phyloP scores from a whole-genome alignment of 345 rosid species.

The Salix caprea region DNA sequence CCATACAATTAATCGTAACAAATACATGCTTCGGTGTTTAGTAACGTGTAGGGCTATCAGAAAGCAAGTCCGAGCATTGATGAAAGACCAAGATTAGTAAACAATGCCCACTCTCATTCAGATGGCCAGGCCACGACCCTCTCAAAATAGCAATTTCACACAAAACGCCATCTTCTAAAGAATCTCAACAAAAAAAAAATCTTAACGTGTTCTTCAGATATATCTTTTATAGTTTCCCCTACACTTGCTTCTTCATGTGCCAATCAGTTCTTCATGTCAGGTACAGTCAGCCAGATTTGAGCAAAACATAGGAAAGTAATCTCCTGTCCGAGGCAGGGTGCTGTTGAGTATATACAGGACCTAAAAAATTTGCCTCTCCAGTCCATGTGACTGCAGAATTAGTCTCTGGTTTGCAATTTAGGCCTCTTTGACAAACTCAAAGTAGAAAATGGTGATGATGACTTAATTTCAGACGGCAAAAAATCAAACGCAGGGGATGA shows the following conservation, averaged over 20 bases:
- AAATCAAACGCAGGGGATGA: neutral
- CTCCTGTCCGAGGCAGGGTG: neutral
- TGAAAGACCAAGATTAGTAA: neutral
- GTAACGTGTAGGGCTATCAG: neutral
- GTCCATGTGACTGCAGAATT: neutral
- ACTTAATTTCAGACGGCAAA: neutral
- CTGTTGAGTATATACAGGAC: constrained; percentile 8
- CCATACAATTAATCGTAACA: neutral
- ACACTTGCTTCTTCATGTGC: neutral
- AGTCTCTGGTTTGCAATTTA: constrained; percentile 12
- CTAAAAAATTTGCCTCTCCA: neutral
- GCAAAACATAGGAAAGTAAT: neutral
- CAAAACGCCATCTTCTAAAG: neutral
- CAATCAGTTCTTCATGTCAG: neutral
- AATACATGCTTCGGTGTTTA: neutral
- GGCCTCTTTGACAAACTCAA: constrained; percentile 16
- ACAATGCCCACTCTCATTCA: neutral
- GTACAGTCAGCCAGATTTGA: neutral
- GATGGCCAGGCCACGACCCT: neutral
- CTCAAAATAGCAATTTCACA: neutral
- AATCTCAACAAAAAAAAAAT: neutral
- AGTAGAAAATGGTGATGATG: constrained; percentile 8
- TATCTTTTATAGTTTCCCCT: neutral
- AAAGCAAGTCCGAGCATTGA: neutral
- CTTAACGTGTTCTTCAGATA: neutral